Conservation (phyloP, 2,329 filamentous ascomycete species). For the Diaporthe humulicola region DNA sequence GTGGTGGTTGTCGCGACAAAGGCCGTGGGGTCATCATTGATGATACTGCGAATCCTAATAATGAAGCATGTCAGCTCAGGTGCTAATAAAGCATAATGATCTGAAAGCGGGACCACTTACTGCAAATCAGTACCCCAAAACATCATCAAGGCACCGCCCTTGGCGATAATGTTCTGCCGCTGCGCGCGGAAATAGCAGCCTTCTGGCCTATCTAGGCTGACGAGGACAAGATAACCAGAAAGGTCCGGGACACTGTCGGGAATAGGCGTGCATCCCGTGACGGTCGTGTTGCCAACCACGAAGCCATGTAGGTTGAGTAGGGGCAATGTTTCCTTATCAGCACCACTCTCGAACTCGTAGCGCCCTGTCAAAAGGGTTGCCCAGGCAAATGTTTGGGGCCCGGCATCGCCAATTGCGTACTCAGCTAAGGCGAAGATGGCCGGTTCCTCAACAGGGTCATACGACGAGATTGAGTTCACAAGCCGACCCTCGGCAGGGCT, state of each 20-base stretch:
- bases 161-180: constrained; percentile 10
- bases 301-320: background rate
- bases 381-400: background rate
- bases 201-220: background rate
- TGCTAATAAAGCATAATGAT: background rate
- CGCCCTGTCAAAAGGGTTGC: background rate
- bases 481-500: constrained; percentile 6
- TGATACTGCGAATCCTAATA: background rate
- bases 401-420: constrained; percentile 5
- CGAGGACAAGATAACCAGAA: background rate
- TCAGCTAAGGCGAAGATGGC: constrained; percentile 5
- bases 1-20: background rate
- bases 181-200: background rate
- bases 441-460: constrained; percentile 5
- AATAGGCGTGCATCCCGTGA: background rate
- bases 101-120: background rate
- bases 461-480: constrained; percentile 5
- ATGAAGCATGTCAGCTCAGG: background rate
- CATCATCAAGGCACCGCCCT: constrained; percentile 11
- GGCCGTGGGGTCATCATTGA: background rate
- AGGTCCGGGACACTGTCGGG: constrained; percentile 11
- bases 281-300: constrained; percentile 4
- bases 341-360: background rate
- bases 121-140: constrained; percentile 13
- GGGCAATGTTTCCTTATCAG: background rate